Percentiles rank a stretch among this genome's conserved stretches.
Evolutionary conservation across 805 yeast species (phyloP).

Genomic region (Saccharomycopsis sp.): DNA sequence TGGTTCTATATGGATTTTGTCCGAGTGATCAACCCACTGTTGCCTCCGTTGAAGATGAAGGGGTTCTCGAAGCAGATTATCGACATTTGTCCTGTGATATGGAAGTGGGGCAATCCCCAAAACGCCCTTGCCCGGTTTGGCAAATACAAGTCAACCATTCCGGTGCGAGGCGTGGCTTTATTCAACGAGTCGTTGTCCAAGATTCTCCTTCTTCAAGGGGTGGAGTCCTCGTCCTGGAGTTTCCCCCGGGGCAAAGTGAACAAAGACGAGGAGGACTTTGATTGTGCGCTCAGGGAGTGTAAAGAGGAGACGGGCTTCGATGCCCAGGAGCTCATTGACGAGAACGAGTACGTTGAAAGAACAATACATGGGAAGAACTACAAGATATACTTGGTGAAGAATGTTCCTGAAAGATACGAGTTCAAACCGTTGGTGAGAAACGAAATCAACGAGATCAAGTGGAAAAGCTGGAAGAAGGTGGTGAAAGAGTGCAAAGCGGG

Average conservation of each 20-base stretch:
- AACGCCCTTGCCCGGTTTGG: slow-evolving; percentile 70
- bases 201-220: slow-evolving; percentile 74
- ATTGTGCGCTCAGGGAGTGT: slow-evolving; percentile 88
- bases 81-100: slow-evolving; percentile 62
- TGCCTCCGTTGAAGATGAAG: slow-evolving; percentile 74
- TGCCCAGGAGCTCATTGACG: slow-evolving; percentile 55
- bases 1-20: slow-evolving; percentile 92
- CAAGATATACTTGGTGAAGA: slow-evolving; percentile 67
- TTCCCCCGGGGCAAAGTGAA: slow-evolving; percentile 96
- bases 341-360: slow-evolving; percentile 70
- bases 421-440: slow-evolving; percentile 79
- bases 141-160: slow-evolving; percentile 79
- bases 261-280: slow-evolving; percentile 79
- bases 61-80: slow-evolving; percentile 60
- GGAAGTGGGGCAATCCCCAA: slow-evolving; percentile 80
- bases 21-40: slow-evolving; percentile 57
- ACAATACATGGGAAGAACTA: slow-evolving; percentile 77
- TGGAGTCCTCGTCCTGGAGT: slow-evolving; percentile 79
- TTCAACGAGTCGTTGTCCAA: slow-evolving; percentile 63
- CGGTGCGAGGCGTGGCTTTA: slow-evolving; percentile 93
- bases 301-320: slow-evolving; percentile 92
- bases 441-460: slow-evolving; percentile 76
- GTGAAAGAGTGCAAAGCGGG: slow-evolving; percentile 25
- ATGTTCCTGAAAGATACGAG: slow-evolving; percentile 65
- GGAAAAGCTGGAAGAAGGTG: slow-evolving; percentile 54